Percentiles rank a stretch among this genome's conserved stretches.
phyloP scores from a whole-genome alignment of 192 early-diverging fungal species.

The Dispira simplex region DNA sequence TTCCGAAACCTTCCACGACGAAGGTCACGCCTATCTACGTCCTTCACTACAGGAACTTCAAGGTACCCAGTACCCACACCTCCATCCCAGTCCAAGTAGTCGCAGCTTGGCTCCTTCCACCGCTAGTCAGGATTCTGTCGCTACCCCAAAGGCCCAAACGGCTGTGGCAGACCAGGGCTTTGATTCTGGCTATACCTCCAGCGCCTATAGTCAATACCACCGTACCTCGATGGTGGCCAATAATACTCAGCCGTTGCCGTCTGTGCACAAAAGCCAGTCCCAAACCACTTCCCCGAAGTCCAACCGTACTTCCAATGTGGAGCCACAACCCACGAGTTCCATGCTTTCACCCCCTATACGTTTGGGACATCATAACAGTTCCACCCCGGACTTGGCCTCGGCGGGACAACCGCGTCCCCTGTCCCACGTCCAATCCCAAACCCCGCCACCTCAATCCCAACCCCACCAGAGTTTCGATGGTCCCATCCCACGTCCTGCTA shows the following conservation, averaged over 20 bases:
- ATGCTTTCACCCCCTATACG: not conserved
- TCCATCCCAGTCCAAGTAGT: not conserved
- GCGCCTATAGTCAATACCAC: constrained; percentile 1
- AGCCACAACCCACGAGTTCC: not conserved
- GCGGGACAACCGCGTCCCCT: not conserved
- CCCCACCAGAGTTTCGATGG: constrained; percentile 1
- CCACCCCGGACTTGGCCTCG: constrained; percentile 2
- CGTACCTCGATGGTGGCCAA: not conserved
- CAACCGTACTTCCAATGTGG: not conserved
- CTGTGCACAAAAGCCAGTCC: not conserved
- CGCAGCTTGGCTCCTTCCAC: not conserved
- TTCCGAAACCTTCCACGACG: not conserved
- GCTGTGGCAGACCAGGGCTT: not conserved
- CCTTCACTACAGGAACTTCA: constrained; percentile 2
- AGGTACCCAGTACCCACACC: not conserved
- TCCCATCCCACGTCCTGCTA: not conserved
- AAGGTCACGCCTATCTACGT: not conserved
- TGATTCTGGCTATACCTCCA: not conserved
- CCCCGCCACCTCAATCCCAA: not conserved
- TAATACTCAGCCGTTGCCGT: not conserved
- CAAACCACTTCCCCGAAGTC: not conserved
- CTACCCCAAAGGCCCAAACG: not conserved
- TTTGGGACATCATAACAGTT: not conserved
- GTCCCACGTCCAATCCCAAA: too few species aligned
- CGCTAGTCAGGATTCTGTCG: not conserved